phyloP scores from a whole-genome alignment of 2,329 filamentous ascomycete genomes.

The Penicillium sp. region DNA sequence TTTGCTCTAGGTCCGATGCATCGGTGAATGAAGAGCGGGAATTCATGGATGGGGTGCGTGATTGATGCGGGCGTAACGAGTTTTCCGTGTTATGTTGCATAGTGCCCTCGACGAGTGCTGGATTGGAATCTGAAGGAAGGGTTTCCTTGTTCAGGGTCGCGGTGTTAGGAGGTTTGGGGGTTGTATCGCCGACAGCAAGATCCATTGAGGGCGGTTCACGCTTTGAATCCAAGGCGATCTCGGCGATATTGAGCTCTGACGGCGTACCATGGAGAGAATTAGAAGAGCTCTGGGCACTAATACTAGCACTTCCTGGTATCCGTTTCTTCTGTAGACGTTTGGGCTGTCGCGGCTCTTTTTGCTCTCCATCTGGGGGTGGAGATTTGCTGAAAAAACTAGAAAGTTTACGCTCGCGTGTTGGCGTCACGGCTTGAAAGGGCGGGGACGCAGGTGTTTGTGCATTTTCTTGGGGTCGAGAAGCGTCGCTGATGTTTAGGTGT shows the following conservation, averaged over 20 bases:
- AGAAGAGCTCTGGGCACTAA: constrained; percentile 88
- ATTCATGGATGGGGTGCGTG: constrained; percentile 76
- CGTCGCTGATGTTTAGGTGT: constrained; percentile 18
- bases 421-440: constrained; percentile 53
- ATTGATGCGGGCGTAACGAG: constrained; percentile 68
- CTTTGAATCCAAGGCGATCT: constrained; percentile 30
- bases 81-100: constrained; percentile 50
- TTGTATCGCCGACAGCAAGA: constrained; percentile 33
- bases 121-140: constrained; percentile 25
- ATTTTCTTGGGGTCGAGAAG: constrained; percentile 44
- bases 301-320: constrained; percentile 75
- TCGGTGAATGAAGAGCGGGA: constrained; percentile 75
- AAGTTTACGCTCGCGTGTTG: constrained; percentile 69
- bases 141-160: constrained; percentile 35
- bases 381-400: constrained; percentile 70
- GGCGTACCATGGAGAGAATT: constrained; percentile 66
- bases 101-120: constrained; percentile 43
- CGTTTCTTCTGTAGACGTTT: constrained; percentile 91
- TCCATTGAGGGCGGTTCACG: constrained; percentile 26
- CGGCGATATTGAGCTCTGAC: constrained; percentile 47
- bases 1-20: constrained; percentile 76
- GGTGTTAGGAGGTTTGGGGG: constrained; percentile 38
- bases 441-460: constrained; percentile 50
- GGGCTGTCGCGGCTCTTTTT: constrained; percentile 69
- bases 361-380: constrained; percentile 63